These are phyloP conservation scores for Coniochaeta pulveracea DNA, from an alignment of 2,329 filamentous ascomycete species.

Conservation along the genomic window DNA sequence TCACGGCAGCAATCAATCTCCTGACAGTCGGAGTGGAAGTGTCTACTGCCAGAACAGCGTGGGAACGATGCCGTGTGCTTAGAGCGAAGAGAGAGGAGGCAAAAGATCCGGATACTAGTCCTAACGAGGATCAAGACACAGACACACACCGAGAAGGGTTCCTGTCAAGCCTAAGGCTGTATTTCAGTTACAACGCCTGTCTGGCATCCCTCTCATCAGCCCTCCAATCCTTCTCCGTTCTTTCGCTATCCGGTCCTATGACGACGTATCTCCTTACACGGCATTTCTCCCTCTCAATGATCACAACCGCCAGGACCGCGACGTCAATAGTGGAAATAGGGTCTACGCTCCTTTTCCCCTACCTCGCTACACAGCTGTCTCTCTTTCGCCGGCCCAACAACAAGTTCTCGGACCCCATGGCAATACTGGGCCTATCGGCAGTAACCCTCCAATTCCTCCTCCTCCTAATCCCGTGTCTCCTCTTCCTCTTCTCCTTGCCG, in stretches of 20 bases:
- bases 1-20: constrained; percentile 5
- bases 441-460: constrained; percentile 6
- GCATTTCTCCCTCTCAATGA: constrained; percentile 5
- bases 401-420: constrained; percentile 4
- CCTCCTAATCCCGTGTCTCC: constrained; percentile 6
- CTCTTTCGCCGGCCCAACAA: not conserved
- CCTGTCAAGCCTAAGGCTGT: constrained; percentile 4
- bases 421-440: constrained; percentile 5
- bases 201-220: constrained; percentile 7
- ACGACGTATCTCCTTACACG: constrained; percentile 7
- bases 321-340: constrained; percentile 7
- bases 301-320: constrained; percentile 6
- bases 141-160: too few species aligned
- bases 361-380: constrained; percentile 3
- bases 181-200: constrained; percentile 6
- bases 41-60: constrained; percentile 3
- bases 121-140: too few species aligned
- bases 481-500: constrained; percentile 4
- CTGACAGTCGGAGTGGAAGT: constrained; percentile 6
- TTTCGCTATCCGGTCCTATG: constrained; percentile 8
- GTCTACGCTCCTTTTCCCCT: constrained; percentile 7
- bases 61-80: constrained; percentile 4
- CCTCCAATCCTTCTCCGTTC: constrained; percentile 8
- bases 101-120: too few species aligned
- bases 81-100: too few species aligned